These are phyloP conservation scores for Xylariaceae sp. DNA, from an alignment of 2,329 filamentous ascomycete species.

Conservation along the genomic window DNA sequence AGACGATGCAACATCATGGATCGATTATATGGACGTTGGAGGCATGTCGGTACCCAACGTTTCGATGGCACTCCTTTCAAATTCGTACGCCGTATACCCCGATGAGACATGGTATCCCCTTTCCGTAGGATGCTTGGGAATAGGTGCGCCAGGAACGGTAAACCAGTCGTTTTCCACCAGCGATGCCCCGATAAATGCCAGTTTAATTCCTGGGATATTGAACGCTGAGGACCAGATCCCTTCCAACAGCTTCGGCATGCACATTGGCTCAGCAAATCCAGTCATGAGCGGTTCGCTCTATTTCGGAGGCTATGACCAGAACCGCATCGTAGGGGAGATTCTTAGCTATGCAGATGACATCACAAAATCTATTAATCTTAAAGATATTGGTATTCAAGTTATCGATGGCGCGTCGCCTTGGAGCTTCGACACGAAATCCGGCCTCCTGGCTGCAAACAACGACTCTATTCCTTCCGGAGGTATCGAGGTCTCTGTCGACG, in stretches of 20 bases:
- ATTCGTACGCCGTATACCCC: slow-evolving; percentile 30
- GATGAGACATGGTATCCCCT: slow-evolving; percentile 30
- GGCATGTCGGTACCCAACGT: slow-evolving; percentile 23
- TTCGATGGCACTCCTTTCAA: slow-evolving; percentile 27
- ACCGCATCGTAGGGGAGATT: slow-evolving; percentile 36
- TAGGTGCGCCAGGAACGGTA: slow-evolving; percentile 27
- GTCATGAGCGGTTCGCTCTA: slow-evolving; percentile 35
- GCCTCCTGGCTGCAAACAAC: slow-evolving; percentile 31
- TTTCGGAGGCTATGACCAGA: slow-evolving; percentile 42
- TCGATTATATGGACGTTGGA: slow-evolving; percentile 26
- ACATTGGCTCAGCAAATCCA: slow-evolving; percentile 38
- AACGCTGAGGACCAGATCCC: slow-evolving; percentile 25
- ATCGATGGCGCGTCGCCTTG: slow-evolving; percentile 40
- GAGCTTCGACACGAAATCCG: slow-evolving; percentile 27
- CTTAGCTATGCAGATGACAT: slow-evolving; percentile 24
- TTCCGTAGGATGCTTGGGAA: slow-evolving; percentile 31
- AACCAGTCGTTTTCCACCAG: slow-evolving; percentile 28
- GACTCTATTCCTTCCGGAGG: slow-evolving; percentile 24
- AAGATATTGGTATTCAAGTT: slow-evolving; percentile 42
- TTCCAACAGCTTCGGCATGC: slow-evolving; percentile 42
- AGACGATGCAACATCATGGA: slow-evolving; percentile 22
- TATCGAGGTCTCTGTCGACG: slow-evolving; percentile 33
- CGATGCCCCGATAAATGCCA: slow-evolving; percentile 28
- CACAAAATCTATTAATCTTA: slow-evolving; percentile 30
- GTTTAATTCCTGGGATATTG: slow-evolving; percentile 30